phyloP scores from a whole-genome alignment of 2,329 filamentous ascomycete species.

The Nannizziopsis barbatae region DNA sequence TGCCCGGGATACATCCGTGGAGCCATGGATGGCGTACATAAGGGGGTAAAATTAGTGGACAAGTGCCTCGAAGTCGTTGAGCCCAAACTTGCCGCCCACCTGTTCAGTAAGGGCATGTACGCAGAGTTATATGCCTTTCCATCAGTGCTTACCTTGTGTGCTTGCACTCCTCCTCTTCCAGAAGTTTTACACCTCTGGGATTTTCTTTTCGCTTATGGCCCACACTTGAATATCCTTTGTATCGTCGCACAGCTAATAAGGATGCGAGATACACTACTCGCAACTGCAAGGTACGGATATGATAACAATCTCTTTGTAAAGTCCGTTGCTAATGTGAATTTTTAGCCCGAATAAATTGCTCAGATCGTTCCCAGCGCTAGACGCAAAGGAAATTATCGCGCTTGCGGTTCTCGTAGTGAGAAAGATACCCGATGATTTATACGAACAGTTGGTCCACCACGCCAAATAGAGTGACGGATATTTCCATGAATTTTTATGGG shows the following conservation, averaged over 20 bases:
- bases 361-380: constrained; percentile 72
- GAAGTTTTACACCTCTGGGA: constrained; percentile 94
- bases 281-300: constrained; percentile 61
- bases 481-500: background rate
- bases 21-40: constrained; percentile 94
- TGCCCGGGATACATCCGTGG: constrained; percentile 89
- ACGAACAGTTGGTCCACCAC: constrained; percentile 78
- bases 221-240: constrained; percentile 88
- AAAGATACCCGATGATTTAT: constrained; percentile 83
- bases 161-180: constrained; percentile 86
- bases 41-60: constrained; percentile 80
- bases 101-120: constrained; percentile 75
- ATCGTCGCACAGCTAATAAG: constrained; percentile 91
- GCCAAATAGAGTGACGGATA: constrained; percentile 41
- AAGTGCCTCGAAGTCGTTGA: constrained; percentile 86
- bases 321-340: background rate
- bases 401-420: constrained; percentile 76
- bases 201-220: constrained; percentile 90
- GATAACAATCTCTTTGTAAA: constrained; percentile 12
- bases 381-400: constrained; percentile 72
- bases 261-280: constrained; percentile 72
- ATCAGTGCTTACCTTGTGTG: constrained; percentile 84
- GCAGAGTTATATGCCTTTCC: constrained; percentile 96
- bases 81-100: constrained; percentile 69
- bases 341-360: constrained; percentile 79